Evolutionary conservation across 1,284 basidiomycete genomes (phyloP).

Genomic region (Mixia osmundae): DNA sequence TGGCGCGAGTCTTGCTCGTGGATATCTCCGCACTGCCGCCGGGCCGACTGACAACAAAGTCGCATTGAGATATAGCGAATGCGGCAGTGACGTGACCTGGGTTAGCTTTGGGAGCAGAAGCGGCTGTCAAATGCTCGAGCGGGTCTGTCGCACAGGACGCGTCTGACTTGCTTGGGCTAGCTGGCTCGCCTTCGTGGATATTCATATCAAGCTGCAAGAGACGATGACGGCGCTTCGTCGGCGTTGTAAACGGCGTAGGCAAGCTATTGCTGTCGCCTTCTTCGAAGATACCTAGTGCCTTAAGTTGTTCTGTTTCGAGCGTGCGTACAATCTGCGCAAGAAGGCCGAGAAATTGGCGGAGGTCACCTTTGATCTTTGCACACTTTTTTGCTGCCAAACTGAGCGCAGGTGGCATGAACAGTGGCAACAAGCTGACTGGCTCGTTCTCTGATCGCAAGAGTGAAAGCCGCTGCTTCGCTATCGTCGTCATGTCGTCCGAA

Average conservation of each 20-base stretch:
- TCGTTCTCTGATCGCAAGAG: constrained; percentile 9
- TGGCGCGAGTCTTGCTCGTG: too few species aligned
- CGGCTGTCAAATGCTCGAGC: too few species aligned
- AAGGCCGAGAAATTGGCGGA: constrained; percentile 23
- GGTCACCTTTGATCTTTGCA: constrained; percentile 23
- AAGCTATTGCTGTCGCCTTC: background rate
- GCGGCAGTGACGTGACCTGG: too few species aligned
- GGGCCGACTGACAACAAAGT: too few species aligned
- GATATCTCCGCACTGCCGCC: too few species aligned
- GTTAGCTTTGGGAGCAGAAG: too few species aligned
- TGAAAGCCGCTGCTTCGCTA: constrained; percentile 17
- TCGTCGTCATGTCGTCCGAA: constrained; percentile 13
- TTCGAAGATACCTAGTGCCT: background rate
- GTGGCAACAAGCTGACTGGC: constrained; percentile 11
- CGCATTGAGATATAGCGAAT: too few species aligned
- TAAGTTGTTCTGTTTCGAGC: constrained; percentile 7
- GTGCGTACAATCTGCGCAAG: constrained; percentile 21
- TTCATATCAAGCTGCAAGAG: background rate
- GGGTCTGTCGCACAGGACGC: too few species aligned
- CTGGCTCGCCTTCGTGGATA: background rate
- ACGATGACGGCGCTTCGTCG: background rate
- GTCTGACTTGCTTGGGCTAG: background rate
- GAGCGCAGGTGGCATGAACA: constrained; percentile 22
- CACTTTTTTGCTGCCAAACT: constrained; percentile 24
- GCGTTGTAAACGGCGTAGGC: background rate